Conservation (phyloP, 495 filamentous ascomycete species). For the Tetracladium setigerum region DNA sequence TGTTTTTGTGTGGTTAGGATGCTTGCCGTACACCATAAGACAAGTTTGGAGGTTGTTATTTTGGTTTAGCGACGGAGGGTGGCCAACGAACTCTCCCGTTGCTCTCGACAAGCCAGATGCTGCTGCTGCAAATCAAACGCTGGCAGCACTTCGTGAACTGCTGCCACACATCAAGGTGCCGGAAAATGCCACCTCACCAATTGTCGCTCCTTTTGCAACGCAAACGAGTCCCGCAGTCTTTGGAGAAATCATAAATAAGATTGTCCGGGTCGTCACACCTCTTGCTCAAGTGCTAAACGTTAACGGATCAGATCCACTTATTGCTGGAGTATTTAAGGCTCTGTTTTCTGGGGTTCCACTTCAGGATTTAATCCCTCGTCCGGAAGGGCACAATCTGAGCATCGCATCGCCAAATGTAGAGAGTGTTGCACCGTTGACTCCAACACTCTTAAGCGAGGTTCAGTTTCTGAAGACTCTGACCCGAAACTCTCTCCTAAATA, state of each 20-base stretch:
- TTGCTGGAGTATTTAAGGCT: constrained; percentile 18
- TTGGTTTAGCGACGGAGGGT: constrained; percentile 91
- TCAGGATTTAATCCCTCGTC: background rate
- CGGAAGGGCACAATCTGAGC: constrained; percentile 4
- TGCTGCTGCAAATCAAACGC: constrained; percentile 4
- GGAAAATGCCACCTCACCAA: constrained; percentile 32
- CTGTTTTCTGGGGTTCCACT: constrained; percentile 17
- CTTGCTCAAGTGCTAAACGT: constrained; percentile 37
- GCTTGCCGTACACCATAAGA: constrained; percentile 85
- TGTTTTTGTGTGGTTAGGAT: constrained; percentile 76
- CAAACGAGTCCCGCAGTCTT: constrained; percentile 21
- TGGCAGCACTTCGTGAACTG: constrained; percentile 12
- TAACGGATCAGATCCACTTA: constrained; percentile 38
- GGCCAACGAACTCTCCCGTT: constrained; percentile 28
- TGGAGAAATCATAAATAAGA: constrained; percentile 8
- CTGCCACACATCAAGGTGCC: constrained; percentile 9
- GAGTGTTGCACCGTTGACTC: background rate
- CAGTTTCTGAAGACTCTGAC: constrained; percentile 67
- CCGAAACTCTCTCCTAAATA: constrained; percentile 64
- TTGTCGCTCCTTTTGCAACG: constrained; percentile 32
- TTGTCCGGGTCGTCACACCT: constrained; percentile 24
- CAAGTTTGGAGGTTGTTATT: constrained; percentile 87
- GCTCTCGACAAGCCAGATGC: constrained; percentile 1
- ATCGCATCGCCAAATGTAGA: constrained; percentile 1
- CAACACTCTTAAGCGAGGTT: constrained; percentile 63